Evolutionary conservation across 129 eudicot species (phyloP), one percentile per base, ranked within the genome.

Genomic region (Tagetes patula): DNA sequence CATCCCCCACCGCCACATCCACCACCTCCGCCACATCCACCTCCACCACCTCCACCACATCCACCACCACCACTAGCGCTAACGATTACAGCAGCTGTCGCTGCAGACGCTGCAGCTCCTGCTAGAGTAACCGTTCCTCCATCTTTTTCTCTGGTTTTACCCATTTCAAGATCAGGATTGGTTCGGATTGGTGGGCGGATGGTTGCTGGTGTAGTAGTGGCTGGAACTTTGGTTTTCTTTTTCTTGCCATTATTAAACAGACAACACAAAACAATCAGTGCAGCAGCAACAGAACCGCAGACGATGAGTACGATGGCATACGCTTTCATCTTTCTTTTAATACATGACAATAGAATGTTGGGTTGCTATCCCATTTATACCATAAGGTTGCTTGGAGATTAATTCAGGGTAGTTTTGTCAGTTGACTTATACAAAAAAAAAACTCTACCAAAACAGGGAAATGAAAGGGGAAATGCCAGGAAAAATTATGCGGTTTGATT

Each of bases 221-320:
- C 37, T 61, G 43, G 70, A 67, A 48, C 53, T 50, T 13, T 55
- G n/a, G 34, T 46, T 52, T 69, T 75, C 77, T 84, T 80, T 67
- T 76, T 68, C 27, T 53, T 31, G 11, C 74, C 65, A 53, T 4
- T 42, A 4, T 12, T 37, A 60, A 60, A 72, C n/a, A 76, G 61
- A 80, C 65, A 62, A 49, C 46, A 80, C 72, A 58, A 34, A 31
- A 80, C 6, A 33, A 77, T 10, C 8, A 69, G 14, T 50, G 52
- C 72, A 63, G 80, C 75, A 33, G 77, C 77, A 14, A 82, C 77
- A 65, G 80, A 75, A 80, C 77, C 80, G 0, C 54, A 74, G 12
- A 65, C 82, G 14, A 79, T 46, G 38, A 78, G 61, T 65, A 69
- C 82, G 4, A 74, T 67, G 31, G 55, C 78, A 78, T 56, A 65